Conservation (phyloP, 345 rosid species). For the Pugionium cornutum region DNA sequence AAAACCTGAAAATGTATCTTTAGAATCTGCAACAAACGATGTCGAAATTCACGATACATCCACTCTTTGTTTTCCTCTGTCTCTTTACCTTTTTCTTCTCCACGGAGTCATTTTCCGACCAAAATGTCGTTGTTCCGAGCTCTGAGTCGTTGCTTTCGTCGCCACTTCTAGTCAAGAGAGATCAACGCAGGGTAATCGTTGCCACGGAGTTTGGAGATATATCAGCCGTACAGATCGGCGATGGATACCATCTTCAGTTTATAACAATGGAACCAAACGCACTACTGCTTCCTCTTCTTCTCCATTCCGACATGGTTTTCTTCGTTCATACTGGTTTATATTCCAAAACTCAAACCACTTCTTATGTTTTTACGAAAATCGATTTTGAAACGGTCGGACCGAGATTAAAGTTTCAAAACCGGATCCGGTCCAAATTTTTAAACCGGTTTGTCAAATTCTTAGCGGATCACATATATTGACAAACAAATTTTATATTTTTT, state of each 20-base stretch:
- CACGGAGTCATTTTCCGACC: conserved; percentile 22
- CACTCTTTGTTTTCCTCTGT: conserved; percentile 7
- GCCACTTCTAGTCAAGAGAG: conserved; percentile 49
- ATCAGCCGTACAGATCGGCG: conserved; percentile 51
- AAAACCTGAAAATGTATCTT: not conserved
- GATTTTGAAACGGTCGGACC: not conserved
- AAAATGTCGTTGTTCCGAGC: conserved; percentile 6
- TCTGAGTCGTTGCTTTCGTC: conserved; percentile 28
- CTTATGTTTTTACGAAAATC: not conserved
- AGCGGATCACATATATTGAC: too few species aligned
- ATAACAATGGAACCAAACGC: conserved; percentile 76
- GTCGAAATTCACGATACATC: conserved; percentile 17
- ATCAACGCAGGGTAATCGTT: conserved; percentile 48
- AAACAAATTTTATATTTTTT: too few species aligned
- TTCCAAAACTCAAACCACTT: not conserved
- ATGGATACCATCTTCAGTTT: conserved; percentile 58
- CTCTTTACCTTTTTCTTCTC: conserved; percentile 7
- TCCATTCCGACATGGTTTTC: conserved; percentile 80
- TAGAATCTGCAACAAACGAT: conserved; percentile 15
- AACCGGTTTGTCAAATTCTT: too few species aligned
- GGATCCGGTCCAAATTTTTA: too few species aligned
- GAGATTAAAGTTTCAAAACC: too few species aligned
- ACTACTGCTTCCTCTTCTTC: conserved; percentile 77
- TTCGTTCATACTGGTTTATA: conserved; percentile 69
- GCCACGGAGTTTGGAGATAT: conserved; percentile 65